phyloP scores from a whole-genome alignment of 257 asterid genomes.

The Rehmannia glutinosa region DNA sequence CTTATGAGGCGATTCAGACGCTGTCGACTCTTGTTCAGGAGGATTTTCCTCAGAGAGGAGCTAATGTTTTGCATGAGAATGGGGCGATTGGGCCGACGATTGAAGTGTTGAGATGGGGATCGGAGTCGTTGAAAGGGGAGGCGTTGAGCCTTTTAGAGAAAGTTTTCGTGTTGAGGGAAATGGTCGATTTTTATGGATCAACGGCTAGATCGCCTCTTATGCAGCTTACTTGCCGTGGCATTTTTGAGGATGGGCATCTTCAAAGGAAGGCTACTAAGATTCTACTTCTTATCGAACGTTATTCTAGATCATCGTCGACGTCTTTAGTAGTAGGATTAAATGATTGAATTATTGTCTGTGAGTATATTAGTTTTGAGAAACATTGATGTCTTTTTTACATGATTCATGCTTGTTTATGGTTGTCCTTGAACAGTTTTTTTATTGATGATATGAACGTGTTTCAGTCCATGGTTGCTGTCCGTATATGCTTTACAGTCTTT shows the following conservation, averaged over 20 bases:
- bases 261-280: slow-evolving; percentile 59
- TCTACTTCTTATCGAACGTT: slow-evolving; percentile 44
- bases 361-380: too few relatives aligned
- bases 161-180: slow-evolving; percentile 45
- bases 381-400: too few relatives aligned
- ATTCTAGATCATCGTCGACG: slow-evolving; percentile 47
- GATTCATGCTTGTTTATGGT: too few relatives aligned
- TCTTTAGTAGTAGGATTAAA: slow-evolving; percentile 30
- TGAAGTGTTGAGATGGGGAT: slow-evolving; percentile 58
- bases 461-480: too few relatives aligned
- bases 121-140: slow-evolving; percentile 48
- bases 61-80: slow-evolving; percentile 41
- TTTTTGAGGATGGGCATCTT: slow-evolving; percentile 46
- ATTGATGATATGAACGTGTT: too few relatives aligned
- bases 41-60: slow-evolving; percentile 56
- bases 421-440: too few relatives aligned
- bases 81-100: slow-evolving; percentile 35
- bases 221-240: slow-evolving; percentile 45
- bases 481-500: too few relatives aligned
- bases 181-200: slow-evolving; percentile 45
- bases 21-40: slow-evolving; percentile 60
- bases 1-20: slow-evolving; percentile 62
- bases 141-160: slow-evolving; percentile 51
- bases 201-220: slow-evolving; percentile 35
- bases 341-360: slow-evolving; percentile 4